Base-by-base conservation (phyloP, 495 filamentous ascomycete genomes). In the Aspergillus diversus region DNA sequence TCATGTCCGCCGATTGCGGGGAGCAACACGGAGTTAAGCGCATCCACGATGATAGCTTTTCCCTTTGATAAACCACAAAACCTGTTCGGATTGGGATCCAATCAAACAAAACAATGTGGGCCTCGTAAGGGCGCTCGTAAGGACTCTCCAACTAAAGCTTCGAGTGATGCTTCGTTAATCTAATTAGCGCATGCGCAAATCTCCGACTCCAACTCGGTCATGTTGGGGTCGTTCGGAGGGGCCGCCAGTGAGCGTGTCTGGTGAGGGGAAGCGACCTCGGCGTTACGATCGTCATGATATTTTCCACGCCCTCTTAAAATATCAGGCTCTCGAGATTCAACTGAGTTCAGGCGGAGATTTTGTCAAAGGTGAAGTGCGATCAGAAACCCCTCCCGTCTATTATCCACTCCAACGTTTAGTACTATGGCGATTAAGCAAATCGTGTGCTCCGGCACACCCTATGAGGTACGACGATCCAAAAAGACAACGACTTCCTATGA, bases 361-460 rank as follows among this genome's bases (percentile, higher is more conserved):
- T 7, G 11, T 2, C 11, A 12, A n/a, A n/a, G n/a, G n/a, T n/a
- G 5, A 15, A 43, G 39, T 43, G 5, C 39, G n/a, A 43, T 8
- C 0, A 11, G n/a, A 15, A 15, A 43, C 11, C 8, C 11, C 39
- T 12, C n/a, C 11, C 7, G 11, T 1, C 7, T 43, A 7, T 15
- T 43, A 11, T 43, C 39, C 8, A 43, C 39, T 12, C n/a, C 39
- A 13, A 11, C 39, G n/a, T 43, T 12, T 15, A 43, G n/a, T 8
- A 27, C 21, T 8, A 60, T 54, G 58, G 21, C 35, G 7, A 47
- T 54, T 21, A 60, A 60, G 15, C 58, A 60, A 13, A 60, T 60
- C 37, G 49, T 60, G 27, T 60, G 58, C 58, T 60, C 58, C 31
- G 58, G 58, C 58, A 60, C 58, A 0, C 49, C 58, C 6, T 60